Base-by-base conservation (phyloP, 768 basidiomycete genomes). In the Panus rudis region DNA sequence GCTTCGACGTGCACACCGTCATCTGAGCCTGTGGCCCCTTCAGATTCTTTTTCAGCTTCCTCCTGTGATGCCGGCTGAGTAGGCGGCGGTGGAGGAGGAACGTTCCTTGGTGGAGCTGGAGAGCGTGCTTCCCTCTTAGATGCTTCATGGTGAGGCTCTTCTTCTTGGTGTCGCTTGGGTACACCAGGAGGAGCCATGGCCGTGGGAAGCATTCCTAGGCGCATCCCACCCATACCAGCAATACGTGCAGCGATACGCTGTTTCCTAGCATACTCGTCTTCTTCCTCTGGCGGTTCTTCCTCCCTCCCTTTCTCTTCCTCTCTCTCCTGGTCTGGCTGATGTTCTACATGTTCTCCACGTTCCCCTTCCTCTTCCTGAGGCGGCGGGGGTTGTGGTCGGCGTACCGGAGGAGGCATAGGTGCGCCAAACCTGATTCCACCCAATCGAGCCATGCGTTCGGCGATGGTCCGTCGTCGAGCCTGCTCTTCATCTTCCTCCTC, bases 381-480 rank as follows among this genome's bases (percentile, higher is more conserved):
- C 4, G 60, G 48, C 8, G 67, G 60, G 1, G 66, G 62, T 4
- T 64, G 67, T 3, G 61, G 62, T 1, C 66, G 71, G 0, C 62
- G 61, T 0, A 61, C 51, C 2, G 67, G 62, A 14, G 67, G 60
- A 2, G 68, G 68, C 1, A 79, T 76, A 13, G 83, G 83, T 33
- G 73, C 79, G 1, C 89, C 89, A 50, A 92, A 84, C 48, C 75
- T 78, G 57, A 94, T 81, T 3, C 87, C 89, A 13, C 92, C 90
- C 0, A 96, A 69, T 55, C 81, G 89, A 1, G 92, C 92, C 92
- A 96, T 93, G n/a, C 92, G 75, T 45, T 94, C 91, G 1, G 92
- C 90, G 27, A 96, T 87, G 2, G 85, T 85, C 23, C 71, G 72
- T 19, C 81, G 74, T 37, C 81, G 71, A 2, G 62, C 50, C 10